Percentiles rank a stretch among this genome's conserved stretches.
These are phyloP conservation scores for Biancaea sappan DNA, from an alignment of 306 rosid genomes.

Conservation along the genomic window DNA sequence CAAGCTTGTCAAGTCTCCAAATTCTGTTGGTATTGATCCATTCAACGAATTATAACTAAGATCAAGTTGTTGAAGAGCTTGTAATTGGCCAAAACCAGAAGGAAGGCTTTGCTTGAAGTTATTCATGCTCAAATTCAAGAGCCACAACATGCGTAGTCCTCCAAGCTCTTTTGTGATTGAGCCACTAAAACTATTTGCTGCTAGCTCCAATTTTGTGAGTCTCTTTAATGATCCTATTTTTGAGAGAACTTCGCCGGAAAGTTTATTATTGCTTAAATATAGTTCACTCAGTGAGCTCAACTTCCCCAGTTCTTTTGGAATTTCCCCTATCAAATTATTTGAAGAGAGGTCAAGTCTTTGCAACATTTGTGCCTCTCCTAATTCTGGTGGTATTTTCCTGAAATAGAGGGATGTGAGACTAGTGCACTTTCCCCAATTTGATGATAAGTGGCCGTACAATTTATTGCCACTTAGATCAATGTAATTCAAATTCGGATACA, in stretches of 20 bases:
- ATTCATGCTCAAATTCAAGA: slow-evolving; percentile 27
- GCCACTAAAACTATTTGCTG: slow-evolving; percentile 15
- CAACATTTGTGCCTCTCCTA: slow-evolving; percentile 27
- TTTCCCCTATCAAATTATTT: slow-evolving; percentile 29
- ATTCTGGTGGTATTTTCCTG: slow-evolving; percentile 26
- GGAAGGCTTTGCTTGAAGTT: slow-evolving; percentile 17
- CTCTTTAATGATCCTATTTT: background rate
- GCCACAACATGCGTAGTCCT: background rate
- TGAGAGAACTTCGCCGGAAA: slow-evolving; percentile 14
- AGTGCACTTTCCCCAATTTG: slow-evolving; percentile 13
- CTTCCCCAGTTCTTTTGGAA: slow-evolving; percentile 35
- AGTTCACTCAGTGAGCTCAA: background rate
- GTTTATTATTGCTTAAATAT: background rate
- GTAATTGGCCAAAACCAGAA: slow-evolving; percentile 14
- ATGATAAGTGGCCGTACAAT: slow-evolving; percentile 22
- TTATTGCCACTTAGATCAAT: slow-evolving; percentile 30
- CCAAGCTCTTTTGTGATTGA: slow-evolving; percentile 5
- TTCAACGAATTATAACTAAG: slow-evolving; percentile 36
- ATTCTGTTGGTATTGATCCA: slow-evolving; percentile 26
- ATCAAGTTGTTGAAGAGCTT: slow-evolving; percentile 39
- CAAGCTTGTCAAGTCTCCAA: slow-evolving; percentile 30
- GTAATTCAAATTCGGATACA: slow-evolving; percentile 26
- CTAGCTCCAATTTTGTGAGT: background rate
- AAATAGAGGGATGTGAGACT: background rate
- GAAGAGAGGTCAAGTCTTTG: slow-evolving; percentile 28